Conservation (phyloP, 2,329 filamentous ascomycete species). For the Cucurbitaria berberidis region DNA sequence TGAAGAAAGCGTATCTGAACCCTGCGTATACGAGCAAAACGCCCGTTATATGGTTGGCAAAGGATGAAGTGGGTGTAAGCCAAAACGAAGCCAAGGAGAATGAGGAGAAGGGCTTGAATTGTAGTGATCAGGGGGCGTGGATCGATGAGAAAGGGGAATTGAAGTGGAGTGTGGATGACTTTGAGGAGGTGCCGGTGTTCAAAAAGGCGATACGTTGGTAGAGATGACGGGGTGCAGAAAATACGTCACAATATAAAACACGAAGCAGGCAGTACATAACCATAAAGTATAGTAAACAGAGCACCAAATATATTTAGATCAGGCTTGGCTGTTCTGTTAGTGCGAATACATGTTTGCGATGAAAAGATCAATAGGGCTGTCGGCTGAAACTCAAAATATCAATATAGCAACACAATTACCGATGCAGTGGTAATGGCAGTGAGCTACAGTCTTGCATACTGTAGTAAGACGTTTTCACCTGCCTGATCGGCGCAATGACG, state of each 20-base stretch:
- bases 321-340: no score
- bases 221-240: background rate
- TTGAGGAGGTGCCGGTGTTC: conserved; percentile 43
- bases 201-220: conserved; percentile 40
- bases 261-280: background rate
- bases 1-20: conserved; percentile 45
- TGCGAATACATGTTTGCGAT: background rate
- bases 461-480: background rate
- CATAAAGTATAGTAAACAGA: background rate
- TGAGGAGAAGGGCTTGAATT: conserved; percentile 34
- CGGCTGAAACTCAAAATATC: no score
- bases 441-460: background rate
- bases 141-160: conserved; percentile 38
- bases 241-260: background rate
- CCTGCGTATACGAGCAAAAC: conserved; percentile 43
- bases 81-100: conserved; percentile 40
- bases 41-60: conserved; percentile 44
- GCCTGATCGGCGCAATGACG: conserved; percentile 1
- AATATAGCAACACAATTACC: no score
- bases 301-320: background rate
- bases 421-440: no score
- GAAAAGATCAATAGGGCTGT: no score
- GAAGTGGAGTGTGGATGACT: conserved; percentile 40
- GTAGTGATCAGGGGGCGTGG: conserved; percentile 45
- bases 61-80: conserved; percentile 41